Evolutionary conservation across 2,329 filamentous ascomycete genomes (phyloP), one percentile per base, ranked within the genome.

Genomic region (Microdochium trichocladiopsis): DNA sequence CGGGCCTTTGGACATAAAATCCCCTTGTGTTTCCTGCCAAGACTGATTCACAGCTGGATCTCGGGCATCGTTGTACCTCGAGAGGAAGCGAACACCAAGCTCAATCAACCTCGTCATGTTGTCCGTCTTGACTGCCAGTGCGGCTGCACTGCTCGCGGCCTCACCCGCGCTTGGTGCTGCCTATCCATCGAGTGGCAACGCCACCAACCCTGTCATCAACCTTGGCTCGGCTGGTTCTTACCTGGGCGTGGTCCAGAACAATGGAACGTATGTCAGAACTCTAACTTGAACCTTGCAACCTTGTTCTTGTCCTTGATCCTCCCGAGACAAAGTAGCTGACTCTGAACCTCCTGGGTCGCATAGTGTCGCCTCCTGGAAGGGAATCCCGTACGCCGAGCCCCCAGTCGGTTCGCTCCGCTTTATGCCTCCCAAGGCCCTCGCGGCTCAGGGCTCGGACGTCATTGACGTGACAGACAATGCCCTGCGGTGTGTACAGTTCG

Each of bases 301-400:
- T 41, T 11, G 10, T 41, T 16, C 36, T 41, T 41, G 36, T 41
- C 36, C 36, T 41, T 41, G 36, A 41, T 41, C 36, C 11, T 41
- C 36, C 36, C n/a, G n/a, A 41, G 36, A 41, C 36, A 41, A 41
- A 11, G 36, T 12, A 41, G 36, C 36, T 41, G 36, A 41, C 36
- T 41, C 36, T 41, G n/a, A 41, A 41, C 36, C 36, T 41, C 36
- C n/a, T 41, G 36, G 36, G 36, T 41, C n/a, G 36, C n/a, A 11
- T 41, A 41, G 36, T 41, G 36, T 41, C 36, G 36, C 36, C 36
- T 41, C 36, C 36, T 41, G 36, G 36, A 41, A 41, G 36, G 87
- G 84, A 21, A 89, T 94, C 52, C 88, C 88, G 2, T 94, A 84
- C 61, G 87, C 88, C 2, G 73, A 88, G 55, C 78, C 87, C 2